Evolutionary conservation across 805 yeast species (phyloP).

Genomic region (Sugiyamaella qingdaonensis): DNA sequence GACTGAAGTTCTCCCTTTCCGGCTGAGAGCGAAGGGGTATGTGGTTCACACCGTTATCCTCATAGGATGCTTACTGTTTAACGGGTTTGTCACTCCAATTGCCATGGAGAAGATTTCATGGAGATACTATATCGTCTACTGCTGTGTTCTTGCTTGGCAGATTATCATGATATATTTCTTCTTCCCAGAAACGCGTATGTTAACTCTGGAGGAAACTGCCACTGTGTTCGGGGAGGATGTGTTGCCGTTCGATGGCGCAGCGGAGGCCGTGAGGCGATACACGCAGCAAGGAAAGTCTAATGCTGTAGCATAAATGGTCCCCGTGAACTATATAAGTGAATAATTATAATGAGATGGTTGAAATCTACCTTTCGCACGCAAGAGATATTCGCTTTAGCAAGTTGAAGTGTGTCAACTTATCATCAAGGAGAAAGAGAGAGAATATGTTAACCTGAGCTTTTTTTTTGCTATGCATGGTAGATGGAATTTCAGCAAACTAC

Average conservation of each 20-base stretch:
- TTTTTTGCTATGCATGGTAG: too few relatives aligned
- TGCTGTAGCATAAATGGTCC: too few relatives aligned
- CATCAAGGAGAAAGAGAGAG: too few relatives aligned
- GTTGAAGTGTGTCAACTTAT: too few relatives aligned
- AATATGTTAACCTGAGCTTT: too few relatives aligned
- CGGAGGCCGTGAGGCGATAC: background rate
- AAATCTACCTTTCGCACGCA: too few relatives aligned
- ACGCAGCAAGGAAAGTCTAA: too few relatives aligned
- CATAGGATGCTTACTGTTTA: constrained; percentile 19
- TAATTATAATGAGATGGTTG: too few relatives aligned
- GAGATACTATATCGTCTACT: constrained; percentile 42
- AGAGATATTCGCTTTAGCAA: too few relatives aligned
- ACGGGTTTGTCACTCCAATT: constrained; percentile 35
- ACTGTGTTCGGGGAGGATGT: constrained; percentile 37
- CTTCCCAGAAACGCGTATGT: constrained; percentile 43
- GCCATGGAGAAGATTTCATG: constrained; percentile 41
- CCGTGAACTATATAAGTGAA: too few relatives aligned
- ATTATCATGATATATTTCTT: constrained; percentile 32
- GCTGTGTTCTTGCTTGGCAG: constrained; percentile 23
- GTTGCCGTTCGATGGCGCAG: background rate
- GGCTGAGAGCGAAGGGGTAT: constrained; percentile 40
- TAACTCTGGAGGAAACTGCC: constrained; percentile 43
- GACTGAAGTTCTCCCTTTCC: constrained; percentile 25
- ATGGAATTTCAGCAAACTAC: too few relatives aligned
- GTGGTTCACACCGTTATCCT: constrained; percentile 24